Base-by-base conservation (phyloP, 2,329 filamentous ascomycete genomes). In the Chaetomium olivaceum region DNA sequence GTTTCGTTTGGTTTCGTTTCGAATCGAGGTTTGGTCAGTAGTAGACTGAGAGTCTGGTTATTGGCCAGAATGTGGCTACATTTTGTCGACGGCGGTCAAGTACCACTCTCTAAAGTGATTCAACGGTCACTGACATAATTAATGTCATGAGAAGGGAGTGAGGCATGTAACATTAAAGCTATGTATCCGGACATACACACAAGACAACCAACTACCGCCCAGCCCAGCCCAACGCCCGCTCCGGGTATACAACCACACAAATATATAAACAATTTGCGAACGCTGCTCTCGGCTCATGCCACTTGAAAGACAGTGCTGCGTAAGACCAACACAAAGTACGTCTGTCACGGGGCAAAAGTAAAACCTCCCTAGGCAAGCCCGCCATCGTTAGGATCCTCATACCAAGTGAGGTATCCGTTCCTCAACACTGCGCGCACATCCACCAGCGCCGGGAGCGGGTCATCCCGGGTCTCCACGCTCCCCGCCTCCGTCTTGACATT, bases 401-500 rank as follows among this genome's bases (percentile, higher is more conserved):
- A 69, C 19, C 65, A 70, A 16, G 46, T 63, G 1, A 70, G 55
- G 31, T 70, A 70, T 36, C 68, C 68, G 2, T 36, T 39, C 55
- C 60, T 63, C 58, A 70, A 19, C 14, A 68, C 27, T 4, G 33
- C 48, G 5, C 46, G 46, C 2, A 68, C 46, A 19, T 70, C 65
- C 9, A 64, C 64, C 21, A n/a, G 19, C 31, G 21, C n/a, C 36
- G 25, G 16, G 39, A n/a, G n/a, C 0, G 25, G 14, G 33, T 9
- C 33, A 6, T 23, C 16, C 5, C 21, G 46, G 46, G 8, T 6
- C 19, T 48, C 46, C n/a, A 21, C 46, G 4, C 21, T 12, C n/a
- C n/a, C 46, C 46, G 3, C 46, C n/a, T 48, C 46, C n/a, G 46
- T 8, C 8, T 48, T 48, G 46, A 36, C 33, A 19, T 5, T n/a